Conservation (phyloP, 371 early-diverging fungal genomes). For the Smittium mucronatum region DNA sequence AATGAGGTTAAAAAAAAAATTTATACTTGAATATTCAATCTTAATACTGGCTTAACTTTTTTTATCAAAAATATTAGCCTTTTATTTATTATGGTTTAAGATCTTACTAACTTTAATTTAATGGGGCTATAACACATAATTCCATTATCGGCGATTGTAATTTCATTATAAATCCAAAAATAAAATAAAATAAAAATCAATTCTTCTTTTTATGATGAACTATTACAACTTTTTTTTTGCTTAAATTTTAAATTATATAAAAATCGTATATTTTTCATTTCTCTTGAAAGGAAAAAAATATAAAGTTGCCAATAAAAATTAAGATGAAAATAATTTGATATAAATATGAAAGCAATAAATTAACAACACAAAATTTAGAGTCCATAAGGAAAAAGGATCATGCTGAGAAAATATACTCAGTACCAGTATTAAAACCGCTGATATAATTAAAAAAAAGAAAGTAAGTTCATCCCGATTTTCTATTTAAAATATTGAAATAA, state of each 20-base stretch:
- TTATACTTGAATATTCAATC: too few species aligned
- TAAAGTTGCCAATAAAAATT: neutral
- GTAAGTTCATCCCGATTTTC: neutral
- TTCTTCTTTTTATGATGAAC: too few species aligned
- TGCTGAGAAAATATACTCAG: neutral
- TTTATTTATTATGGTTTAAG: too few species aligned
- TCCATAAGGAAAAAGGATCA: neutral
- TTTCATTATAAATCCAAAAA: too few species aligned
- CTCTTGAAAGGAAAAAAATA: neutral
- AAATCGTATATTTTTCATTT: neutral
- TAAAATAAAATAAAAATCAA: too few species aligned
- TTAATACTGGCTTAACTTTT: too few species aligned
- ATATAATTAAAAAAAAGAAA: neutral
- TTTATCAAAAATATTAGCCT: too few species aligned
- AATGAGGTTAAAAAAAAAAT: too few species aligned
- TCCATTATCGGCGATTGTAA: too few species aligned
- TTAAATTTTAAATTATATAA: neutral
- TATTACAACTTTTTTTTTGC: too few species aligned
- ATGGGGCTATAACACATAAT: too few species aligned
- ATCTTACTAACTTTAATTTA: too few species aligned
- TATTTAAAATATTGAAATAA: neutral
- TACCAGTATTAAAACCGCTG: neutral
- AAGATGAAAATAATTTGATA: neutral
- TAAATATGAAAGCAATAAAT: neutral
- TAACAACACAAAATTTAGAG: neutral